phyloP scores from a whole-genome alignment of 768 basidiomycete species.

The Pseudohyphozyma bogoriensis region DNA sequence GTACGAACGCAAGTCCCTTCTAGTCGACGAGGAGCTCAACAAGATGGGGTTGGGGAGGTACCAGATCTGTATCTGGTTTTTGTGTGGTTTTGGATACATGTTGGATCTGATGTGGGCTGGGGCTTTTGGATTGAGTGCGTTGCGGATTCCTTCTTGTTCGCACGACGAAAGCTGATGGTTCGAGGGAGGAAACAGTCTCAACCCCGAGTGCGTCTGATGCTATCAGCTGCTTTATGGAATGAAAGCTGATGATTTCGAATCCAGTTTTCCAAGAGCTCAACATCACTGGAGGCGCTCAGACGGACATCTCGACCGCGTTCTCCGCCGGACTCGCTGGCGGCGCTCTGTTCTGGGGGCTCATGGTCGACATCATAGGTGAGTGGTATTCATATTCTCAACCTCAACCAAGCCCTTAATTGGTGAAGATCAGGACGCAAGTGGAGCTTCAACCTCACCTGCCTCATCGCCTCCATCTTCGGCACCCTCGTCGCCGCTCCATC shows the following conservation, averaged over 20 bases:
- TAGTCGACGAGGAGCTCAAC: slow-evolving; percentile 37
- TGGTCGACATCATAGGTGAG: slow-evolving; percentile 38
- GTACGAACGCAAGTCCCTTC: background rate
- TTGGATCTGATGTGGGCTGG: slow-evolving; percentile 39
- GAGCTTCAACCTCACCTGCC: slow-evolving; percentile 41
- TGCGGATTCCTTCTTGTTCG: background rate
- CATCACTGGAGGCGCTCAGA: background rate
- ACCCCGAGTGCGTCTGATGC: background rate
- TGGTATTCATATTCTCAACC: background rate
- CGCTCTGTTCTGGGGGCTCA: slow-evolving; percentile 37
- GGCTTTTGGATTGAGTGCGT: slow-evolving; percentile 26
- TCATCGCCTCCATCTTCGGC: slow-evolving; percentile 40
- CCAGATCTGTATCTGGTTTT: slow-evolving; percentile 23
- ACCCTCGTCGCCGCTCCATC: slow-evolving; percentile 38
- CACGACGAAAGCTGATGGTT: slow-evolving; percentile 9
- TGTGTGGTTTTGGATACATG: slow-evolving; percentile 40
- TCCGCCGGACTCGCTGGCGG: slow-evolving; percentile 37
- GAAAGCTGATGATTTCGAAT: background rate
- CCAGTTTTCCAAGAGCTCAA: background rate
- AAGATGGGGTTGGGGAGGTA: slow-evolving; percentile 37
- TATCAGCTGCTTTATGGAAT: background rate
- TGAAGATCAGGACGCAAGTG: slow-evolving; percentile 26
- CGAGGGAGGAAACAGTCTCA: background rate
- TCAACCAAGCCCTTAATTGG: background rate
- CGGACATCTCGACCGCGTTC: slow-evolving; percentile 36